Base-by-base conservation (phyloP, 176 grass and related monocot genomes). In the Pontederia paniculata region DNA sequence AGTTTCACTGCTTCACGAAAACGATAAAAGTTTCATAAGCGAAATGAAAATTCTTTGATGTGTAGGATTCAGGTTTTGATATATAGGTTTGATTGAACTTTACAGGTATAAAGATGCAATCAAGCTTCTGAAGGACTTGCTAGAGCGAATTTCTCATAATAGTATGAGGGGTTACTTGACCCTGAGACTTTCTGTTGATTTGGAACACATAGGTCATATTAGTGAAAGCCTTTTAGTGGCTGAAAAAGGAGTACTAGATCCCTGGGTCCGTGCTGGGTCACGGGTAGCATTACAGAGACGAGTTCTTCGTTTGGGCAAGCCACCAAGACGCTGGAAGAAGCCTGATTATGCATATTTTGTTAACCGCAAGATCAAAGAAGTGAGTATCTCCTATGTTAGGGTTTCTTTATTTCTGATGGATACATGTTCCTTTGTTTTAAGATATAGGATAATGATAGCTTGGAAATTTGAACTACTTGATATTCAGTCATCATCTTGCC, bases 91-190 rank as follows among this genome's bases (percentile, higher is more conserved):
- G 11, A 11, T 46, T 61, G 23, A 42, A 31, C 44, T 61, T 72
- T 52, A n/a, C 66, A 98, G 93, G 83, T 91, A 98, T 69, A 67
- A 75, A 77, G 86, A 88, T 84, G 93, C 86, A 74, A 73, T 80
- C 50, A 77, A 74, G 43, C 79, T 84, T 68, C 86, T 98, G 17
- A 88, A 81, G 70, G 46, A 50, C 25, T 56, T 97, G 21, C 77
- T 98, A 51, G 68, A 57, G 55, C 88, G 66, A 71, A 63, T 81
- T 52, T 23, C 58, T 79, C 74, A 61, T 49, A 77, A 77, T 57
- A 82, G 68, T 68, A 72, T 65, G 19, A 82, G 86, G 67, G 86
- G 93, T 62, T 82, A 98, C 78, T 91, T 86, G 86, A 75, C 69
- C 48, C 25, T 88, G 52, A 88, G 86, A 66, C 66, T 98, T 74